Base-by-base conservation (phyloP, 2,329 filamentous ascomycete genomes). In the Hymenoscyphus fraxineus region DNA sequence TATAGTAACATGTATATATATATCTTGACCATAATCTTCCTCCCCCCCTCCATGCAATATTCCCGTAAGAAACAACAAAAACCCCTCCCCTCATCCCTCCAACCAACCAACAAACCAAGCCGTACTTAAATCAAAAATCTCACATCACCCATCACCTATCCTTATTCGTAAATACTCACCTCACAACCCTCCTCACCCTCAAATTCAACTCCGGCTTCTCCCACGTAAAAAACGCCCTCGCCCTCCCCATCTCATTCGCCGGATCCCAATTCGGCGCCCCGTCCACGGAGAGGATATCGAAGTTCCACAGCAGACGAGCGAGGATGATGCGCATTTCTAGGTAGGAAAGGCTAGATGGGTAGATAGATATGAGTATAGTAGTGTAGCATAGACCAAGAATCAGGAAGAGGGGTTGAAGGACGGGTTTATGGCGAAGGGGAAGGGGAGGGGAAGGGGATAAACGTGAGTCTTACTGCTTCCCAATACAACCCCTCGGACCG, bases 291-390 rank as follows among this genome's bases (percentile, higher is more conserved):
- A 63, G 58, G 22, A 71, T 65, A 31, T 71, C 67, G 40, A 71
- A 71, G 38, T 70, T 71, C 68, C 68, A 71, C 1, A 71, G 59
- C 0, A 70, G 41, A 16, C 62, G 55, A 41, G 60, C 65, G 10
- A 71, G 59, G 41, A 70, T 70, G 3, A 70, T 60, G 3, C 68
- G 59, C 65, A 71, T 71, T 57, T 71, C 69, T 2, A 65, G 39
- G 38, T 69, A 70, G 15, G 66, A 62, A 12, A 70, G 64, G 62
- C 68, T 68, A n/a, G n/a, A n/a, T n/a, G n/a, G n/a, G n/a, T n/a
- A n/a, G n/a, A n/a, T n/a, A n/a, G n/a, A n/a, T n/a, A n/a, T n/a
- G n/a, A n/a, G n/a, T n/a, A n/a, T n/a, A n/a, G n/a, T n/a, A n/a
- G n/a, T n/a, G n/a, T n/a, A n/a, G n/a, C 2, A 32, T 6, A 10